These are phyloP conservation scores for Penicillium longicatenatum DNA, from an alignment of 495 filamentous ascomycete genomes.

Conservation along the genomic window DNA sequence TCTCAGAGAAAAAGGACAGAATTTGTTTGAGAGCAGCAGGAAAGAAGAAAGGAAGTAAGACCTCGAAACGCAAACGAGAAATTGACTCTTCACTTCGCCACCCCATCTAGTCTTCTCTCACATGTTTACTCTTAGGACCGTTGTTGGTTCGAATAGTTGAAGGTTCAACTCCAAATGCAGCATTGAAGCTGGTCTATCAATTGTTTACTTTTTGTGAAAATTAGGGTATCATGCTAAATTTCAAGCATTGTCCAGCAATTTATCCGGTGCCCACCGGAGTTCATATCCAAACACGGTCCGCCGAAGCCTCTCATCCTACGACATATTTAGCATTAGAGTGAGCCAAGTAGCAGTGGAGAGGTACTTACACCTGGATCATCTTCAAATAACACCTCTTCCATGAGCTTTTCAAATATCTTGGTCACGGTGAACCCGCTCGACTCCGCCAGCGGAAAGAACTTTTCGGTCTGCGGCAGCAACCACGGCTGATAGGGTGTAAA, in stretches of 20 bases:
- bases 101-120: not conserved
- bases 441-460: slow-evolving; percentile 77
- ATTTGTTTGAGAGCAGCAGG: too few species aligned
- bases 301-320: slow-evolving; percentile 66
- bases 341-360: not conserved
- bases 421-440: slow-evolving; percentile 69
- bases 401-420: slow-evolving; percentile 76
- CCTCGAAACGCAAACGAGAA: too few species aligned
- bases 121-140: not conserved
- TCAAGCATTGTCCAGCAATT: slow-evolving; percentile 22
- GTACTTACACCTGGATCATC: slow-evolving; percentile 71
- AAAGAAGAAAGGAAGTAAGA: too few species aligned
- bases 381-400: slow-evolving; percentile 86
- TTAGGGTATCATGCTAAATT: slow-evolving; percentile 25
- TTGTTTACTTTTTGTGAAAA: slow-evolving; percentile 18
- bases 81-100: not conserved
- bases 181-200: not conserved
- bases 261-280: slow-evolving; percentile 46
- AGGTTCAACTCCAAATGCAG: not conserved
- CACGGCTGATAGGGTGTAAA: slow-evolving; percentile 94
- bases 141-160: too few species aligned
- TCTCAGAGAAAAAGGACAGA: too few species aligned
- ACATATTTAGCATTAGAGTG: not conserved
- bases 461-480: slow-evolving; percentile 79
- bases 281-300: slow-evolving; percentile 83